These are phyloP conservation scores for Veloporphyrellus conicus DNA, from an alignment of 1,284 basidiomycete species.

Conservation along the genomic window DNA sequence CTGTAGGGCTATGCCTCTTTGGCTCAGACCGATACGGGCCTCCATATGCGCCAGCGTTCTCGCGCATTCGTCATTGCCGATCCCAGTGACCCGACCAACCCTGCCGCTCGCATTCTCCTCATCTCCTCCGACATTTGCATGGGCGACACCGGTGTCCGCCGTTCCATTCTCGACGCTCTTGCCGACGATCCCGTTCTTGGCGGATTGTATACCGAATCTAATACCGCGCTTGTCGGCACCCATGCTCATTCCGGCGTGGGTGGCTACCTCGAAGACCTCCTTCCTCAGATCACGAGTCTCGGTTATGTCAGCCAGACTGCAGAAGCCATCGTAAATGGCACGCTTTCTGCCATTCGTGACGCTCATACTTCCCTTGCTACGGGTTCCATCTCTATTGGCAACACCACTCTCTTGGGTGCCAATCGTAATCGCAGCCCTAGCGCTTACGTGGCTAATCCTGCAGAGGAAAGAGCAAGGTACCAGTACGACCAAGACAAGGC, in stretches of 20 bases:
- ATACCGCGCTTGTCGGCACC: slow-evolving; percentile 75
- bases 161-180: slow-evolving; percentile 60
- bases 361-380: slow-evolving; percentile 62
- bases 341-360: slow-evolving; percentile 61
- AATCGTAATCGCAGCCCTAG: slow-evolving; percentile 74
- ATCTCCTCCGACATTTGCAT: slow-evolving; percentile 78
- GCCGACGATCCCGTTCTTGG: slow-evolving; percentile 47
- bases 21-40: slow-evolving; percentile 68
- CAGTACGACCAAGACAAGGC: slow-evolving; percentile 70
- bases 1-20: slow-evolving; percentile 68
- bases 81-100: slow-evolving; percentile 30
- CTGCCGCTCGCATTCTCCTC: slow-evolving; percentile 64
- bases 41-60: slow-evolving; percentile 76
- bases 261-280: slow-evolving; percentile 72
- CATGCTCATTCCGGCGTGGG: slow-evolving; percentile 78
- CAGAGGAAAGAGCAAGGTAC: slow-evolving; percentile 60
- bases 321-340: slow-evolving; percentile 67
- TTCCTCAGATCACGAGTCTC: slow-evolving; percentile 71
- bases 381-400: slow-evolving; percentile 61
- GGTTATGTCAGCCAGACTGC: slow-evolving; percentile 70
- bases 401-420: slow-evolving; percentile 61
- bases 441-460: slow-evolving; percentile 71
- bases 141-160: slow-evolving; percentile 76
- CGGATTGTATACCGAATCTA: slow-evolving; percentile 62
- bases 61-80: slow-evolving; percentile 74